Percentiles rank a stretch among this genome's conserved stretches.
Conservation (phyloP, 495 filamentous ascomycete genomes). For the Aspergillus nidulans region DNA sequence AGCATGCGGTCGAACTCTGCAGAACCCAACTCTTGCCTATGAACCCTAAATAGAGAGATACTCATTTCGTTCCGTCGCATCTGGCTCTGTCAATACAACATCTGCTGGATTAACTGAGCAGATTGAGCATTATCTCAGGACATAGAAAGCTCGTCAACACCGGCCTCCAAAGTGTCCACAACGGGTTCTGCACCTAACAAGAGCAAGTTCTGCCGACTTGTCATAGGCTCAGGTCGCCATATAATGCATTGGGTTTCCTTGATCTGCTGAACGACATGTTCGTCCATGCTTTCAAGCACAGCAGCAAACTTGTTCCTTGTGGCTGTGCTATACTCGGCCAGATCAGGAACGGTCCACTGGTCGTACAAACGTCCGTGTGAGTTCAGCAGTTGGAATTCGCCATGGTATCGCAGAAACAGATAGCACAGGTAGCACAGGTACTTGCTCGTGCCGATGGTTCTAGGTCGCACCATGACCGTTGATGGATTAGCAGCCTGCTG, state of each 20-base stretch:
- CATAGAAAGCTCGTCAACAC: not conserved
- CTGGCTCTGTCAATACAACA: no score
- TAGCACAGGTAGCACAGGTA: slow-evolving; percentile 11
- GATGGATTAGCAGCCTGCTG: not conserved
- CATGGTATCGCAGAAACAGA: slow-evolving; percentile 6
- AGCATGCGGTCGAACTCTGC: no score
- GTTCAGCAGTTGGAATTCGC: not conserved
- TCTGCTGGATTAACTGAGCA: no score
- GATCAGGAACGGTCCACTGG: slow-evolving; percentile 8
- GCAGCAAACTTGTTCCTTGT: slow-evolving; percentile 2
- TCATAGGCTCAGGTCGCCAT: slow-evolving; percentile 7
- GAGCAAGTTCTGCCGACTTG: slow-evolving; percentile 6
- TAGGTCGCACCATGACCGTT: not conserved
- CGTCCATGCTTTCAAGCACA: slow-evolving; percentile 2
- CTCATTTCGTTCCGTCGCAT: no score
- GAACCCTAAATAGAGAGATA: no score
- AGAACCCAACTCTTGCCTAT: no score
- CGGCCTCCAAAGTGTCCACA: not conserved
- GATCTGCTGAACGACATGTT: slow-evolving; percentile 2
- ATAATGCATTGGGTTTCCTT: not conserved
- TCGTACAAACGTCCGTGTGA: slow-evolving; percentile 6
- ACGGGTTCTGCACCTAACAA: not conserved
- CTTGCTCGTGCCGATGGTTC: slow-evolving; percentile 5
- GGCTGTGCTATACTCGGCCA: not conserved
- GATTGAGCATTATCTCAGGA: no score